Base-by-base conservation (phyloP, 306 rosid species). In the Elaeagnus macrophylla region DNA sequence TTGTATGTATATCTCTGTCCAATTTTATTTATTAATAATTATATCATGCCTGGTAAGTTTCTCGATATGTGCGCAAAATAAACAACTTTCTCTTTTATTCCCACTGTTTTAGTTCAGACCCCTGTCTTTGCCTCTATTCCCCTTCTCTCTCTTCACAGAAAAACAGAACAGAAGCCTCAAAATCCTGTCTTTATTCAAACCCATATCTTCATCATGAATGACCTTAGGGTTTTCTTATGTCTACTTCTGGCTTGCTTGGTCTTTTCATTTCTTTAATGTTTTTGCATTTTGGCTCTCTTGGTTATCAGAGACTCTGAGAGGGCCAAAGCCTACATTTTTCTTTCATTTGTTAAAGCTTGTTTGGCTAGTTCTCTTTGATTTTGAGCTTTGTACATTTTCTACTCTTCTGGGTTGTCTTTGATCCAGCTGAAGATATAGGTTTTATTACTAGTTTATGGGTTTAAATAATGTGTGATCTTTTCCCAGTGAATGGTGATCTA, bases 41-140 rank as follows among this genome's bases (percentile, higher is more conserved):
- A 25, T 25, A 25, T 25, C 32, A 25, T 25, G 32, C 4, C 60
- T 70, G 69, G 70, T 66, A 59, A 56, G 68, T 70, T 79, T 68
- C 77, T 86, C 81, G 88, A 52, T 83, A 48, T 76, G 53, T 38
- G 86, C 69, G 32, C 75, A 67, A 49, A 45, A 59, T 48, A 45
- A 40, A 52, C 40, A 64, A 2, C 38, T 6, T 52, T 1, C 74
- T 39, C 45, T 53, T 64, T 72, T 71, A 72, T 69, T 63, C 73
- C 48, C 65, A 62, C 81, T 71, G 32, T 71, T 71, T 71, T 67
- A 39, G 66, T 74, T 66, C 77, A 63, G 74, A 72, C 69, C 84
- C 59, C 75, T 62, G 73, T 70, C 77, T 56, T 56, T 41, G 49
- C 57, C 51, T 47, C 18, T 39, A 19, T 49, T 54, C 55, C 43